Evolutionary conservation across 116 monocot genomes (phyloP).

Genomic region (Zostera marina): DNA sequence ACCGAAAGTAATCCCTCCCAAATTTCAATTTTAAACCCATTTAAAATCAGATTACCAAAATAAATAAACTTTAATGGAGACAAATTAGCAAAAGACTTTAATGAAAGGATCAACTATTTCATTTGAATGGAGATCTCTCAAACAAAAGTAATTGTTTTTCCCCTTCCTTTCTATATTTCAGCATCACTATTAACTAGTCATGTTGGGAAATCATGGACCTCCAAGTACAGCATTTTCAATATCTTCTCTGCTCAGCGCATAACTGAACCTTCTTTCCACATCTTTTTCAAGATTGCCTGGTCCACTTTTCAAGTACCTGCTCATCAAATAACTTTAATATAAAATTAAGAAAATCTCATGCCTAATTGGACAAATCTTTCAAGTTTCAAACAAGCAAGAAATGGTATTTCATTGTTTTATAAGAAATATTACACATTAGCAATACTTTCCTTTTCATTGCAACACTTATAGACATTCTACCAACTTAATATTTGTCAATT

Average conservation of each 20-base stretch:
- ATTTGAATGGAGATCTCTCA: background rate
- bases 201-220: constrained; percentile 9
- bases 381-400: no score
- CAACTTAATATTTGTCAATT: no score
- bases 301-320: constrained; percentile 86
- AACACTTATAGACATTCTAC: no score
- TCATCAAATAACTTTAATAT: background rate
- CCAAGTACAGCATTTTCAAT: constrained; percentile 94
- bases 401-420: no score
- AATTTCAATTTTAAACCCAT: no score
- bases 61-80: background rate
- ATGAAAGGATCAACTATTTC: background rate
- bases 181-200: background rate
- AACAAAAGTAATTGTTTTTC: background rate
- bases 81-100: background rate
- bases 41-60: no score
- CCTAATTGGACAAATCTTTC: no score
- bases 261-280: constrained; percentile 59
- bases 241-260: constrained; percentile 93
- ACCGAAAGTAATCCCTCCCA: no score
- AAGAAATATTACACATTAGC: no score
- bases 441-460: no score
- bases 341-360: no score
- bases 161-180: background rate
- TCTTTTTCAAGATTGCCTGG: constrained; percentile 90